Base-by-base conservation (phyloP, 352 stramenopile species). In the Phytophthora citricola region DNA sequence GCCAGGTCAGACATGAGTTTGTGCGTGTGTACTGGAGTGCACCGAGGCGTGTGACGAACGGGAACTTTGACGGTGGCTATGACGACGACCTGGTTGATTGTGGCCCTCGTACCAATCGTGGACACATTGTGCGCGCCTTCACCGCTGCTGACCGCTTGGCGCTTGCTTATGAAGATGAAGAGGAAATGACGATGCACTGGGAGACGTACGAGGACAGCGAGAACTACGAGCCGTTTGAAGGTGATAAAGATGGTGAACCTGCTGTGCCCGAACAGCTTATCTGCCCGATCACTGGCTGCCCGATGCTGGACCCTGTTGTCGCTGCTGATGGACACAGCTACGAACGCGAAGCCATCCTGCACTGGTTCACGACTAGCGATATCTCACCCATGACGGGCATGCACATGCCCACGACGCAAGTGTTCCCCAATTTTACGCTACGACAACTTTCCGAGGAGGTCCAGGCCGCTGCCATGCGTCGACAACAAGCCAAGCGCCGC, bases 311-410 rank as follows among this genome's bases (percentile, higher is more conserved):
- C 68, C 97, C 97, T 5, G 97, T 99, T 20, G 93, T 99, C 8
- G 95, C 96, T 41, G 91, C 91, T 6, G 97, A 99, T 71, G 97
- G 97, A n/a, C 95, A 99, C 68, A 98, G 96, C 22, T 99, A 99
- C 77, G 97, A 99, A 53, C 84, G 96, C 20, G 79, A 85, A 45
- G 97, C 95, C 6, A 99, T 99, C 63, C 53, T 85, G 68, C 79
- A 91, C 29, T 99, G 97, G 97, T 89, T 99, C 32, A 81, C 85
- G 38, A 97, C 77, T 20, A 85, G 89, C 46, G 71, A 87, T 56
- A 93, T 85, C 15, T 95, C 87, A 15, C 89, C 89, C 4, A 84
- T 93, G 75, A 96, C 87, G 1, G 85, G 85, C 26, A 81, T 78
- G 66, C 69, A 83, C 52, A 89, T 96, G 57, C 61, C 71, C 34